Conservation (phyloP, 768 basidiomycete species). For the Sistotremastrum suecicum region DNA sequence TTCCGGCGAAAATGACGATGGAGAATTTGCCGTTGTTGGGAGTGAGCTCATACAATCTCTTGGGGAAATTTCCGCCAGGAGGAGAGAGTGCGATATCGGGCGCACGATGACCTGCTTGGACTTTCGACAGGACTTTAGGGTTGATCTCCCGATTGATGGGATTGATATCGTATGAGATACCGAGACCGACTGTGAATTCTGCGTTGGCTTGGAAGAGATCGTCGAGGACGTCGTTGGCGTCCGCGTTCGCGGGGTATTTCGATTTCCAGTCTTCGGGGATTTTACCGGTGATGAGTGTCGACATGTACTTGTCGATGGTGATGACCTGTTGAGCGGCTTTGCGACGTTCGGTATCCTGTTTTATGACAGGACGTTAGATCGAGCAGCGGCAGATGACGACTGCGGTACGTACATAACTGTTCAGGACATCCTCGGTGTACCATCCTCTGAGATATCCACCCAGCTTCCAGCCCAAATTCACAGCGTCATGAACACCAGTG, state of each 20-base stretch:
- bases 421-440: slow-evolving; percentile 1
- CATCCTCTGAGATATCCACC: slow-evolving; percentile 4
- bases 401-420: slow-evolving; percentile 1
- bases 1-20: slow-evolving; percentile 8
- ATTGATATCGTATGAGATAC: slow-evolving; percentile 5
- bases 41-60: slow-evolving; percentile 6
- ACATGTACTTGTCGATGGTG: slow-evolving; percentile 10
- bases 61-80: slow-evolving; percentile 2
- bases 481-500: slow-evolving; percentile 6
- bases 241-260: slow-evolving; percentile 1
- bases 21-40: slow-evolving; percentile 8
- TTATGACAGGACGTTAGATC: too few relatives aligned
- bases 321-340: slow-evolving; percentile 7
- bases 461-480: slow-evolving; percentile 8
- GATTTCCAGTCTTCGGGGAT: slow-evolving; percentile 6
- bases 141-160: slow-evolving; percentile 1
- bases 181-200: slow-evolving; percentile 11
- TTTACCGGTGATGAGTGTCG: slow-evolving; percentile 9
- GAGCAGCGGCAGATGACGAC: too few relatives aligned
- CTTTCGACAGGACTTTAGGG: neutral
- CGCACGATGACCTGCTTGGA: slow-evolving; percentile 6
- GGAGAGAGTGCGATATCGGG: slow-evolving; percentile 7
- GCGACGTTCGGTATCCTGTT: slow-evolving; percentile 2
- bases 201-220: slow-evolving; percentile 4
- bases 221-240: slow-evolving; percentile 6